Percentiles rank a stretch among this genome's conserved stretches.
phyloP scores from a whole-genome alignment of 2,329 filamentous ascomycete species.

The Phialophora macrospora region DNA sequence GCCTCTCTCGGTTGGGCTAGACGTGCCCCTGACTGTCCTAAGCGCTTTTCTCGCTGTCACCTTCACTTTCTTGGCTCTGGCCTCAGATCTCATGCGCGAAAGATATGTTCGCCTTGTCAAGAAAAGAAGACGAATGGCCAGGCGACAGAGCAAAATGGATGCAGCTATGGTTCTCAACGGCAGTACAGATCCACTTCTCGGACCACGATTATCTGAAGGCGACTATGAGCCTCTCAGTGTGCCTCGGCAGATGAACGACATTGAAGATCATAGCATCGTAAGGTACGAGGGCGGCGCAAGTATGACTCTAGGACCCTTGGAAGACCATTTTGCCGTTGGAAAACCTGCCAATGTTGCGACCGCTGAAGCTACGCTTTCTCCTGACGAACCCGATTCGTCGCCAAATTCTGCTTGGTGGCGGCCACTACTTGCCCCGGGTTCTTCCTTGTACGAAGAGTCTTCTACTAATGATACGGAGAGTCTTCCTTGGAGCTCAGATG shows the following conservation, averaged over 20 bases:
- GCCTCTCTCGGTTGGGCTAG: slow-evolving; percentile 41
- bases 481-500: slow-evolving; percentile 25
- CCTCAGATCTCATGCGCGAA: slow-evolving; percentile 41
- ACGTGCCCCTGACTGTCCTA: slow-evolving; percentile 41
- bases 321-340: slow-evolving; percentile 28
- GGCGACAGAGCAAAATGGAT: slow-evolving; percentile 14
- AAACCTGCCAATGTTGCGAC: not conserved
- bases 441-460: slow-evolving; percentile 9
- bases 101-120: slow-evolving; percentile 33
- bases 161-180: slow-evolving; percentile 10
- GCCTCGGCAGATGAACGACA: not conserved
- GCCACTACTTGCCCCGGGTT: slow-evolving; percentile 7
- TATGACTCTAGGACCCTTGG: slow-evolving; percentile 27
- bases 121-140: slow-evolving; percentile 16
- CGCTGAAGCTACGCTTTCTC: not conserved
- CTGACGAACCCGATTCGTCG: not conserved
- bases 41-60: slow-evolving; percentile 36
- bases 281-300: not conserved
- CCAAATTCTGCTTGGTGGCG: not conserved
- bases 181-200: slow-evolving; percentile 31
- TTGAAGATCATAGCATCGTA: not conserved
- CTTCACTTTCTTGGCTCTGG: slow-evolving; percentile 39
- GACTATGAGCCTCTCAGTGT: slow-evolving; percentile 6
- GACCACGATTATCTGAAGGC: not conserved
- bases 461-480: slow-evolving; percentile 29